Evolutionary conservation across 306 rosid species (phyloP), one percentile per base, ranked within the genome.

Genomic region (Cucurbita pepo): DNA sequence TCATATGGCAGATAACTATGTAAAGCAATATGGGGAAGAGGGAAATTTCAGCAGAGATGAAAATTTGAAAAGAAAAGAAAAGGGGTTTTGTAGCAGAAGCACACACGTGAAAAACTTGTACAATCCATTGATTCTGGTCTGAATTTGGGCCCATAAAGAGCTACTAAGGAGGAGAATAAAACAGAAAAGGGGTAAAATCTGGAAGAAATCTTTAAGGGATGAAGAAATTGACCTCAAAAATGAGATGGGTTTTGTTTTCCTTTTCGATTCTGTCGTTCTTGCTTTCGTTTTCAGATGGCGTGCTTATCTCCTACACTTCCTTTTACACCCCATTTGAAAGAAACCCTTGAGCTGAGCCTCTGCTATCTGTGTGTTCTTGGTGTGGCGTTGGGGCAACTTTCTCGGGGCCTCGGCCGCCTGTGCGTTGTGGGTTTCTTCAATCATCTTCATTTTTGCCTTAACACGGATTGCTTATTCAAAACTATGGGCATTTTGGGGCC

Each of bases 111-210:
- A 75, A 62, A 60, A 43, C 52, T 30, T 45, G 73, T 47, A 69
- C 74, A 56, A 77, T 19, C 81, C 72, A 75, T 82, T 65, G 76
- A 78, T 73, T 82, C 81, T 71, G 75, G 79, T 80, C 80, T 71
- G 84, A 83, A 65, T 60, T 62, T 63, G 78, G 83, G 62, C 89
- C 90, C 83, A 79, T 40, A 51, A 74, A 77, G 34, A 71, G 79
- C 77, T 79, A 45, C 75, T 50, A 15, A 75, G 71, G n/a, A 48
- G 53, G 77, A 55, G 53, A 77, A 73, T 71, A 69, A 50, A 50
- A 69, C 74, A 69, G 45, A 69, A 69, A 51, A 51, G 4, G 47
- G 22, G 21, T 69, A 45, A 30, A 30, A 69, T 69, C 41, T 48
- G 57, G 73, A 69, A 0, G 21, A 45, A 13, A 69, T 48, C 73